Evolutionary conservation across 805 yeast genomes (phyloP), one percentile per base, ranked within the genome.

Genomic region (Wickerhamomyces bisporus): DNA sequence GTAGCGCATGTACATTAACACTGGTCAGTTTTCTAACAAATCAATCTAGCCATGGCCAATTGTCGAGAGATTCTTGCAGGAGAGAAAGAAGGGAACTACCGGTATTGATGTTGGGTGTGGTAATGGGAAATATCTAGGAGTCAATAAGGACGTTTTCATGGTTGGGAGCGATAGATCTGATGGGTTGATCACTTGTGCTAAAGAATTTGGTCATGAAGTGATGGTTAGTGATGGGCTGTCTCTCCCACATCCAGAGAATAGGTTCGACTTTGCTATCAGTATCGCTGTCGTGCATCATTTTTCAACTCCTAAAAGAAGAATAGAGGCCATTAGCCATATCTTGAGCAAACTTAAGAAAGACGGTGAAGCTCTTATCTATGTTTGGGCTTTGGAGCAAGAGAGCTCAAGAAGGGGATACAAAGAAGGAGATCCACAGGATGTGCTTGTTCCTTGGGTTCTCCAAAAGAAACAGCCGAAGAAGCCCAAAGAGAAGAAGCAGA

Each of bases 21-120:
- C 16, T 9, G 18, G 12, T 24, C 5, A 11, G 5, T 5, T 4
- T 4, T 12, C 17, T 13, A 20, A 36, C 43, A 36, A 37, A 39
- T 34, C 7, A 6, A 26, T 34, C 26, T n/a, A 68, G 65, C 97
- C 98, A 20, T 93, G 98, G 98, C 98, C 98, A 7, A 79, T 88
- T 16, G 98, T 93, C 19, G 86, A 85, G 36, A 60, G 70, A 42
- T 93, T 83, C 54, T 61, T 93, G 32, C 54, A 49, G 10, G 48
- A 60, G 1, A 73, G 75, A 49, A 42, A 56, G 0, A 62, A 64
- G 6, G 82, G 86, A 30, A 63, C 81, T 1, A 44, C 91, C 1
- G 98, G 98, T 1, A 68, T 88, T 21, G 98, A 93, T 62, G 86
- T 91, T 16, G 98, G 98, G 0, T 91, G 98, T 60, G 98, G 98